Percentiles rank a stretch among this genome's conserved stretches.
Evolutionary conservation across 768 basidiomycete species (phyloP).

Genomic region (Tulasnella calospora): DNA sequence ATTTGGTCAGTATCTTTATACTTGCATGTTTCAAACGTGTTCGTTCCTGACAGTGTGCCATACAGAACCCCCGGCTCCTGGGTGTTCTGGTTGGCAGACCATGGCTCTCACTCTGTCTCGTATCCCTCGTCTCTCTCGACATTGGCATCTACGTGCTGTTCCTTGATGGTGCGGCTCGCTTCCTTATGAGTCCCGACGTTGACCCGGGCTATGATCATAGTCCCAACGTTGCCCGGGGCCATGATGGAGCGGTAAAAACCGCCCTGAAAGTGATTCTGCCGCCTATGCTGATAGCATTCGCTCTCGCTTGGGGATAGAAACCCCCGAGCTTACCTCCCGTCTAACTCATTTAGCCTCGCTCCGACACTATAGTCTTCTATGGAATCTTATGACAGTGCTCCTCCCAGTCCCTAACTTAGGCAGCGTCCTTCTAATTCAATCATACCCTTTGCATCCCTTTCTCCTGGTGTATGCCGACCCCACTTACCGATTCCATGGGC

Average conservation of each 20-base stretch:
- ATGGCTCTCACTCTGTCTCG: background rate
- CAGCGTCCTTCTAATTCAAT: too few relatives aligned
- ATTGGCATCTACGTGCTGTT: background rate
- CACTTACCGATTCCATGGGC: too few relatives aligned
- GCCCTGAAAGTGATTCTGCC: background rate
- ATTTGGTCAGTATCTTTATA: background rate
- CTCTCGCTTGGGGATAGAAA: background rate
- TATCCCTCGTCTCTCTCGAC: background rate
- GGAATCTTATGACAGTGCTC: too few relatives aligned
- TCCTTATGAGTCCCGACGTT: too few relatives aligned
- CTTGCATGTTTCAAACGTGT: background rate
- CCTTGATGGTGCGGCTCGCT: background rate
- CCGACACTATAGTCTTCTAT: too few relatives aligned
- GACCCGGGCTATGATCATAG: too few relatives aligned
- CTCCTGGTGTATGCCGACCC: too few relatives aligned
- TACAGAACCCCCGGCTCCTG: background rate
- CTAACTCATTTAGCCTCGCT: too few relatives aligned
- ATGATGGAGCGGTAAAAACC: background rate
- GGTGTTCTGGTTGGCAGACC: background rate
- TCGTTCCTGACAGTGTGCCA: background rate
- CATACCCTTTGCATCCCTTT: too few relatives aligned
- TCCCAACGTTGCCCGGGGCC: too few relatives aligned
- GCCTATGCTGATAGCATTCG: background rate
- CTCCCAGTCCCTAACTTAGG: too few relatives aligned
- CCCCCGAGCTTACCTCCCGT: too few relatives aligned